Conservation (phyloP, 1,284 basidiomycete species). For the Cryptococcus wingfieldii region DNA sequence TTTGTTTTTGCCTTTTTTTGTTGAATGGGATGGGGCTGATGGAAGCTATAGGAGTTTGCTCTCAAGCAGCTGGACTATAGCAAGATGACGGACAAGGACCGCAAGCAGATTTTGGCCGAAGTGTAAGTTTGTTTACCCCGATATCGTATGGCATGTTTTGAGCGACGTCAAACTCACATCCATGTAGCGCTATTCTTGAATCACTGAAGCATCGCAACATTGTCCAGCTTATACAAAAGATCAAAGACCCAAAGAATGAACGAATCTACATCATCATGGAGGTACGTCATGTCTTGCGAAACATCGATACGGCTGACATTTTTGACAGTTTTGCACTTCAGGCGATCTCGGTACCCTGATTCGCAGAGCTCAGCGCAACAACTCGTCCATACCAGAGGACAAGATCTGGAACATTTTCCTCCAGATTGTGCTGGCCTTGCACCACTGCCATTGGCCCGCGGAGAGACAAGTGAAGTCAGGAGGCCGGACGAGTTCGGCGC, state of each 20-base stretch:
- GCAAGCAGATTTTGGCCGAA: conserved; percentile 95
- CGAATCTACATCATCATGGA: conserved; percentile 96
- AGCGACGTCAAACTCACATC: background rate
- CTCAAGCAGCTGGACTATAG: conserved; percentile 95
- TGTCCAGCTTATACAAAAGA: conserved; percentile 57
- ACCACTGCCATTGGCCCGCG: conserved; percentile 71
- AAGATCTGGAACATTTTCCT: conserved; percentile 92
- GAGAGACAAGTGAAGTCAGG: conserved; percentile 23
- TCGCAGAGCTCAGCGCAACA: conserved; percentile 52
- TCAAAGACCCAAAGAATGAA: conserved; percentile 84
- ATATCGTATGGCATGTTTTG: background rate
- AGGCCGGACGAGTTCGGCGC: conserved; percentile 10
- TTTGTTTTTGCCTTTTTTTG: conserved; percentile 51
- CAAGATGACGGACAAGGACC: conserved; percentile 84
- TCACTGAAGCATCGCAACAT: conserved; percentile 91
- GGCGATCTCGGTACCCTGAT: conserved; percentile 86
- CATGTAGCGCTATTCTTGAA: conserved; percentile 85
- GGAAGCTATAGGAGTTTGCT: conserved; percentile 64
- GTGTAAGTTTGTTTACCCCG: conserved; percentile 61
- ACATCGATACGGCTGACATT: conserved; percentile 7
- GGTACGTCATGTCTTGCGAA: conserved; percentile 28
- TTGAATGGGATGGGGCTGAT: background rate
- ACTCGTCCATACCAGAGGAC: conserved; percentile 75
- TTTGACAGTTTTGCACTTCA: conserved; percentile 71
- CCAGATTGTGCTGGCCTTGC: conserved; percentile 84